Conservation (phyloP, 2,329 filamentous ascomycete species). For the Pestalotiopsis sp. region DNA sequence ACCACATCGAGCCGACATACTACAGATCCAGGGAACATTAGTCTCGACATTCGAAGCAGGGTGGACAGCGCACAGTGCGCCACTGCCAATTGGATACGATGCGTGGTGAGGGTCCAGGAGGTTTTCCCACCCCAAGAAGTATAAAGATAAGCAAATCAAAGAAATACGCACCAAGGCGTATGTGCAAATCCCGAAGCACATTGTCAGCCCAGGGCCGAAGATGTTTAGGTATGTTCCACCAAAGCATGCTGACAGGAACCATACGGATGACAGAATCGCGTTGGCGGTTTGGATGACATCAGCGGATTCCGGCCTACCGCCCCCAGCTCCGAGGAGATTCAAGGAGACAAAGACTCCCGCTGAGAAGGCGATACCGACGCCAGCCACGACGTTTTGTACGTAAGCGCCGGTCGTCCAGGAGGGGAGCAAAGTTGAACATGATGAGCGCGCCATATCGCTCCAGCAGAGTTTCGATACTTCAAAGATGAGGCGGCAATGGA, state of each 20-base stretch:
- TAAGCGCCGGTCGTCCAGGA: neutral
- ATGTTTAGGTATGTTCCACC: conserved; percentile 29
- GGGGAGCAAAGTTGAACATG: neutral
- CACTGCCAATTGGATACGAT: neutral
- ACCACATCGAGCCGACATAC: conserved; percentile 31
- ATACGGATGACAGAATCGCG: conserved; percentile 28
- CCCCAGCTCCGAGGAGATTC: conserved; percentile 27
- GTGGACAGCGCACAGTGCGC: neutral
- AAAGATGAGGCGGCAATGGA: neutral
- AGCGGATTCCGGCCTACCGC: conserved; percentile 26
- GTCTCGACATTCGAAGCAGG: neutral
- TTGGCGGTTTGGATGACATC: conserved; percentile 28
- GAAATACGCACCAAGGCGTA: conserved; percentile 19
- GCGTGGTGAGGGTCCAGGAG: neutral
- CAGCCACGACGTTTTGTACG: conserved; percentile 1
- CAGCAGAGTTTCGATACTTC: neutral
- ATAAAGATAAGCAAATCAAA: conserved; percentile 9
- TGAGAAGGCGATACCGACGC: conserved; percentile 6
- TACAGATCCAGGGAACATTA: neutral
- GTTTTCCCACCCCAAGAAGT: no score
- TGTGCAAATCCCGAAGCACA: conserved; percentile 22
- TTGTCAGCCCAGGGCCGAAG: conserved; percentile 25
- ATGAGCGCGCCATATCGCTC: neutral
- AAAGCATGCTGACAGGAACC: conserved; percentile 29
- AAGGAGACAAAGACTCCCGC: conserved; percentile 11